Evolutionary conservation across 2,329 filamentous ascomycete species (phyloP).

Genomic region (Aureobasidium sp.): DNA sequence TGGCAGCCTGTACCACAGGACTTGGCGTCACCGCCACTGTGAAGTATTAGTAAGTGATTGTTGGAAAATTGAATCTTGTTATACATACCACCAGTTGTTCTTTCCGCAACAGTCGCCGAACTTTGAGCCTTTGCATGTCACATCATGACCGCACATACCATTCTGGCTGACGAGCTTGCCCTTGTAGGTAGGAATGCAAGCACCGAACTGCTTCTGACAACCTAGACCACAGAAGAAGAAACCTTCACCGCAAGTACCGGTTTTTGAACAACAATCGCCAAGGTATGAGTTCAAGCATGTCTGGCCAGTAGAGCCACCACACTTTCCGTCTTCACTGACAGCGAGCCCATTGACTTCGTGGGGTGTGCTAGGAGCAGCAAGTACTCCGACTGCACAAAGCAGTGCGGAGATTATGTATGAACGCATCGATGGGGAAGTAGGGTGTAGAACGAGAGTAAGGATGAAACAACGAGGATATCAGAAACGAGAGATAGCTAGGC

Average conservation of each 20-base stretch:
- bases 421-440: background rate
- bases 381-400: constrained; percentile 5
- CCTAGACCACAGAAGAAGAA: constrained; percentile 2
- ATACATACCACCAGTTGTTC: constrained; percentile 2
- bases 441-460: background rate
- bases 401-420: constrained; percentile 3
- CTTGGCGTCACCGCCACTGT: background rate
- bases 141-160: constrained; percentile 1
- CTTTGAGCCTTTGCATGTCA: constrained; percentile 5
- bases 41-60: background rate
- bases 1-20: background rate
- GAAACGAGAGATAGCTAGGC: background rate
- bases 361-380: background rate
- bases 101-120: constrained; percentile 7
- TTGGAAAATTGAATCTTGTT: too few species aligned
- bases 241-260: background rate
- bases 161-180: constrained; percentile 3
- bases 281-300: constrained; percentile 10
- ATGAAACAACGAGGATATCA: background rate
- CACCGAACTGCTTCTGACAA: constrained; percentile 4
- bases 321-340: constrained; percentile 3
- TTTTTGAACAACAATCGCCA: constrained; percentile 1
- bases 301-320: background rate
- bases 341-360: background rate
- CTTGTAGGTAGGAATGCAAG: background rate